Percentiles rank a stretch among this genome's conserved stretches.
Evolutionary conservation across 495 filamentous ascomycete genomes (phyloP).

Genomic region (Podospora australis): DNA sequence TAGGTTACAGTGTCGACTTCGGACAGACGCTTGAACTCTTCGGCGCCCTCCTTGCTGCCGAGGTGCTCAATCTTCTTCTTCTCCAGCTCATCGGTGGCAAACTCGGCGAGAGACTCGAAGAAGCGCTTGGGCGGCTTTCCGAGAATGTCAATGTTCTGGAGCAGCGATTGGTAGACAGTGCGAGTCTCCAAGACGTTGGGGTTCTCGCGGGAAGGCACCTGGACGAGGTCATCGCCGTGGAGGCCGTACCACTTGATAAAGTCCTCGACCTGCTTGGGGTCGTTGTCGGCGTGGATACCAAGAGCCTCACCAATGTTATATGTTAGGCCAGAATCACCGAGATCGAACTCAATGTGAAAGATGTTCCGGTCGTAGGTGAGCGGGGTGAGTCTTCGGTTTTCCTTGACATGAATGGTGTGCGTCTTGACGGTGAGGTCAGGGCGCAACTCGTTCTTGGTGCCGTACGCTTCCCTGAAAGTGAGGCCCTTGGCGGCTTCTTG

Average conservation of each 20-base stretch:
- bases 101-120: conserved; percentile 87
- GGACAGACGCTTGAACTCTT: conserved; percentile 87
- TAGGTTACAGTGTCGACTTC: conserved; percentile 93
- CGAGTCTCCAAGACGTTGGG: conserved; percentile 70
- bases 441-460: conserved; percentile 62
- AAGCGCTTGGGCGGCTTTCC: conserved; percentile 95
- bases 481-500: conserved; percentile 78
- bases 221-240: conserved; percentile 73
- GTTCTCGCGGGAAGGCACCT: conserved; percentile 85
- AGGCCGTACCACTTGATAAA: conserved; percentile 90
- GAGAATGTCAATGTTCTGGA: conserved; percentile 95
- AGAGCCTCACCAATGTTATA: conserved; percentile 99
- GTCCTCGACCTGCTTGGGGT: conserved; percentile 64
- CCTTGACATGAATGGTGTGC: conserved; percentile 80
- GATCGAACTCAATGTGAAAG: conserved; percentile 99
- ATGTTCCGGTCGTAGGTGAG: conserved; percentile 92
- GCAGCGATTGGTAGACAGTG: conserved; percentile 85
- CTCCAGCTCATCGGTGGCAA: conserved; percentile 75
- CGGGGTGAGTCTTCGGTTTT: conserved; percentile 89
- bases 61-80: conserved; percentile 71
- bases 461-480: conserved; percentile 91
- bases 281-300: conserved; percentile 92
- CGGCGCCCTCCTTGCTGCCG: conserved; percentile 75
- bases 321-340: conserved; percentile 79
- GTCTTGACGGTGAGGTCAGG: conserved; percentile 85